Evolutionary conservation across 495 filamentous ascomycete species (phyloP).

Genomic region (Cairneyella variabilis): DNA sequence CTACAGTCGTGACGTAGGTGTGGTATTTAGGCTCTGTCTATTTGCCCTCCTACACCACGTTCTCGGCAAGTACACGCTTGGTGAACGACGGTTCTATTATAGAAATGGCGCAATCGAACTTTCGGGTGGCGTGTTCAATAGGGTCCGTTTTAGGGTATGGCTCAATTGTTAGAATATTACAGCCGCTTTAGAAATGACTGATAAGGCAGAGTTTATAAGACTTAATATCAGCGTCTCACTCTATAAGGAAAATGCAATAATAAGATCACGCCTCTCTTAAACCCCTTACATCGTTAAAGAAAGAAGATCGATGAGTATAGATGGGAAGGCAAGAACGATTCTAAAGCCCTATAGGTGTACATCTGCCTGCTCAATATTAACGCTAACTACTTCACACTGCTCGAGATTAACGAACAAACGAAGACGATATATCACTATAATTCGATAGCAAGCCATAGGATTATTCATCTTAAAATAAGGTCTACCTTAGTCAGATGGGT

Average conservation of each 20-base stretch:
- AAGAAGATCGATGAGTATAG: conserved; percentile 18
- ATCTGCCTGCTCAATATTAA: conserved; percentile 22
- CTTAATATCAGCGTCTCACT: conserved; percentile 14
- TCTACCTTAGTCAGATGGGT: conserved; percentile 13
- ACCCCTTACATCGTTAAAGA: conserved; percentile 16
- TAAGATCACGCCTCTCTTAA: conserved; percentile 14
- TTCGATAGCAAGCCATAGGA: conserved; percentile 19
- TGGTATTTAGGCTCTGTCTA: no score
- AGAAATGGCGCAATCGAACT: conserved; percentile 14
- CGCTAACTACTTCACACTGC: conserved; percentile 21
- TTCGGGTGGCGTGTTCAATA: conserved; percentile 14
- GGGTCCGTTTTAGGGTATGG: conserved; percentile 13
- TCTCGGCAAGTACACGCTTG: conserved; percentile 15
- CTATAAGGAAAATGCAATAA: conserved; percentile 13
- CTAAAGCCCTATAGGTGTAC: conserved; percentile 10
- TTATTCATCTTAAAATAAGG: conserved; percentile 19
- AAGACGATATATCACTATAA: conserved; percentile 25
- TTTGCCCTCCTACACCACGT: no score
- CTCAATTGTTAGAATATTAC: conserved; percentile 18
- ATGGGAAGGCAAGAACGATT: conserved; percentile 15
- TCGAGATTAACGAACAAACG: conserved; percentile 24
- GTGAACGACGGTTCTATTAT: conserved; percentile 16
- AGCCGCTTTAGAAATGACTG: conserved; percentile 18
- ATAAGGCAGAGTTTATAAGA: conserved; percentile 16
- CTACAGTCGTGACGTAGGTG: no score